Conservation (phyloP, 257 asterid species). For the Nicotiana paniculata region DNA sequence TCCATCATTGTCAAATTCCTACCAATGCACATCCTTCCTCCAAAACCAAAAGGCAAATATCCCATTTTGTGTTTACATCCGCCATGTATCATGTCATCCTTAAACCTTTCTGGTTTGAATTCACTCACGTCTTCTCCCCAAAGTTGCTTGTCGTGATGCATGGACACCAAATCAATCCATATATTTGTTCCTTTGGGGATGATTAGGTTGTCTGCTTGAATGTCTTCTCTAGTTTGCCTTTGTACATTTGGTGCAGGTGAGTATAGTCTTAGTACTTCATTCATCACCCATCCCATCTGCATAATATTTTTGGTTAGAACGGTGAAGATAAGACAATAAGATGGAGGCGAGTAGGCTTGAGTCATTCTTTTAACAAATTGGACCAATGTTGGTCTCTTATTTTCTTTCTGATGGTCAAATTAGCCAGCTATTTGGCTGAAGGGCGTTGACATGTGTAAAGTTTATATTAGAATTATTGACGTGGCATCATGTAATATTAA, state of each 20-base stretch:
- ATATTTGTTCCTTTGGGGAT: conserved; percentile 74
- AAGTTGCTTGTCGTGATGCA: conserved; percentile 60
- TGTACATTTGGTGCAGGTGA: conserved; percentile 83
- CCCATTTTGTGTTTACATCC: conserved; percentile 94
- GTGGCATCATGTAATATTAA: too few relatives aligned
- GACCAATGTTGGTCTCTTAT: too few relatives aligned
- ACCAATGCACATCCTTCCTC: conserved; percentile 91
- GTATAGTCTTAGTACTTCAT: conserved; percentile 64
- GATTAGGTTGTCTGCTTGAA: conserved; percentile 35
- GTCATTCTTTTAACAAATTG: too few relatives aligned
- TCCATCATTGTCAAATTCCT: conserved; percentile 66
- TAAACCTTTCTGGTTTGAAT: conserved; percentile 67
- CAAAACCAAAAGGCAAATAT: conserved; percentile 77
- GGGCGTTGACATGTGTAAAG: too few relatives aligned
- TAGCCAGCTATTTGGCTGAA: too few relatives aligned
- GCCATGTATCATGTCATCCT: conserved; percentile 32
- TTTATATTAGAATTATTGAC: too few relatives aligned
- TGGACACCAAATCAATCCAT: conserved; percentile 81
- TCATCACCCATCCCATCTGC: conserved; percentile 97
- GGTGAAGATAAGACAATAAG: too few relatives aligned
- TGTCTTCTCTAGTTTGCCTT: conserved; percentile 66
- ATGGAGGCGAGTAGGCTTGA: too few relatives aligned
- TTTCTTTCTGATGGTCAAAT: too few relatives aligned
- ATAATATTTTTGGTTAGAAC: background rate
- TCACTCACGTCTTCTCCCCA: conserved; percentile 82